Conservation (phyloP, 768 basidiomycete genomes). For the Lentinus brumalis region DNA sequence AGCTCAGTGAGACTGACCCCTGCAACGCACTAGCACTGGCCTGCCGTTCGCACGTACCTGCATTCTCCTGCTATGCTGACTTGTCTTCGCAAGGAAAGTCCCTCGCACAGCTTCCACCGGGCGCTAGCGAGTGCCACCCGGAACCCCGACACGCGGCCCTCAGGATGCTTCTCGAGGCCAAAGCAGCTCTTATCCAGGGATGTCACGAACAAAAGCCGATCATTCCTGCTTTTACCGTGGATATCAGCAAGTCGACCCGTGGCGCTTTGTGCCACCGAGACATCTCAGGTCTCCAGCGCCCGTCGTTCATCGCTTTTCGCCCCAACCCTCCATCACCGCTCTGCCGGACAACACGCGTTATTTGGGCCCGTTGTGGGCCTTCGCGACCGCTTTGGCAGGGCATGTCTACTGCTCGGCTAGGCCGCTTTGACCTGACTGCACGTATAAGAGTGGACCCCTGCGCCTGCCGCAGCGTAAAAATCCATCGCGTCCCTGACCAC, state of each 20-base stretch:
- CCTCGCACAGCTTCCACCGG: too few relatives aligned
- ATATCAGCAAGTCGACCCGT: background rate
- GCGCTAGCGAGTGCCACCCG: background rate
- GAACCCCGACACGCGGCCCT: background rate
- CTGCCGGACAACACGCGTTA: background rate
- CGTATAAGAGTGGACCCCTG: background rate
- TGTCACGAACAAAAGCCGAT: background rate
- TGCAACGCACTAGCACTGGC: background rate
- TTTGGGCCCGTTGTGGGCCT: slow-evolving; percentile 3
- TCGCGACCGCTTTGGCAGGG: slow-evolving; percentile 13
- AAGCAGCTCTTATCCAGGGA: background rate
- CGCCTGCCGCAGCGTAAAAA: background rate
- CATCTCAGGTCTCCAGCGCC: background rate
- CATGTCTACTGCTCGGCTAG: background rate
- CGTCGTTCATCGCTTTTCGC: background rate
- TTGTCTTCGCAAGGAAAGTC: background rate
- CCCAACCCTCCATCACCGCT: slow-evolving; percentile 9
- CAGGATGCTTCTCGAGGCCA: background rate
- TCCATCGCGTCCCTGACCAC: background rate
- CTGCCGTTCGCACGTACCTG: background rate
- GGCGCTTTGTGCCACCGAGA: slow-evolving; percentile 1
- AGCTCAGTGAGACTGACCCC: background rate
- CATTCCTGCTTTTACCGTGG: background rate
- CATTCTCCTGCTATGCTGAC: background rate
- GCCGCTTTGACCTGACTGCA: slow-evolving; percentile 3